phyloP scores from a whole-genome alignment of 768 basidiomycete species.

The Mycena polygramma region DNA sequence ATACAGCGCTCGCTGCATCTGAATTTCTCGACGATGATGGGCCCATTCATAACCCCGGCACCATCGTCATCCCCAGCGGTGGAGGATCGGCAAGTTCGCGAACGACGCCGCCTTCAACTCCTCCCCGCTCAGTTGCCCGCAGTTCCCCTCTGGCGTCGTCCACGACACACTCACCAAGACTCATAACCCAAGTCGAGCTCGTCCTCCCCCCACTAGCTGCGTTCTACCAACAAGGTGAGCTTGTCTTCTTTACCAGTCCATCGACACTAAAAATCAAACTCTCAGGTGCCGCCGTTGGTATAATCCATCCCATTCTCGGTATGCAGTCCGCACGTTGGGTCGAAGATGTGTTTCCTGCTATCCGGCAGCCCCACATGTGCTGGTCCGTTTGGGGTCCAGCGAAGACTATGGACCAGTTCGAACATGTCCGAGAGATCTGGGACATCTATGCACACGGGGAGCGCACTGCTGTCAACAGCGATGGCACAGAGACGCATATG shows the following conservation, averaged over 20 bases:
- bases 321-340: constrained; percentile 1
- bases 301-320: neutral
- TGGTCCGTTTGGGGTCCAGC: neutral
- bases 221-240: neutral
- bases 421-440: neutral
- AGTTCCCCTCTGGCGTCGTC: neutral
- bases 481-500: neutral
- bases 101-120: neutral
- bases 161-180: neutral
- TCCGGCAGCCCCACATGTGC: neutral
- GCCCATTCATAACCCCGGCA: neutral
- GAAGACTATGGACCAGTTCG: neutral
- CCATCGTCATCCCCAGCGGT: neutral
- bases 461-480: neutral
- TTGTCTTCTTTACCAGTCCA: neutral
- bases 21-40: neutral
- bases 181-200: constrained; percentile 5
- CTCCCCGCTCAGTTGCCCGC: neutral
- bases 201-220: constrained; percentile 8
- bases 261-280: neutral
- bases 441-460: neutral
- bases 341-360: constrained; percentile 2
- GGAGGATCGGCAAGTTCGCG: neutral
- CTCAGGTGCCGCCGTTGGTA: neutral
- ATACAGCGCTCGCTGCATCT: neutral